Conservation (phyloP, 108 stramenopile species). For the Conticribra guillardii region DNA sequence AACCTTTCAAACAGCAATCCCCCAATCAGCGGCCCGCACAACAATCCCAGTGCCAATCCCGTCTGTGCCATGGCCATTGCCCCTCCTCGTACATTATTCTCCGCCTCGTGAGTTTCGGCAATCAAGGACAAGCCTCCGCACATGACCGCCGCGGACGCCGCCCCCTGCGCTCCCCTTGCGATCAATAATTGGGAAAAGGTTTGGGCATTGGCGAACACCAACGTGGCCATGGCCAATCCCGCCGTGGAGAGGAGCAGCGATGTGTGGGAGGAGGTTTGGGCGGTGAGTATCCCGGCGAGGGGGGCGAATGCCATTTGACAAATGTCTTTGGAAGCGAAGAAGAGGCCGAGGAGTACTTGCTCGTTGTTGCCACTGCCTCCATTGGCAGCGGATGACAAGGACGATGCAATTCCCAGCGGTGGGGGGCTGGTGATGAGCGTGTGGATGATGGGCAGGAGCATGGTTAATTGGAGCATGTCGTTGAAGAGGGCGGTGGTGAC, state of each 20-base stretch:
- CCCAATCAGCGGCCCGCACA: constrained; percentile 36
- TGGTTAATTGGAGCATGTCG: constrained; percentile 44
- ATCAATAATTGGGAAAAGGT: constrained; percentile 31
- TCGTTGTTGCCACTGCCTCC: constrained; percentile 6
- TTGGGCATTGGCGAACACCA: constrained; percentile 34
- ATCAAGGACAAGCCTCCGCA: constrained; percentile 38
- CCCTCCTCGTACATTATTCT: constrained; percentile 18
- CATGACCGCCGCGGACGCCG: constrained; percentile 38
- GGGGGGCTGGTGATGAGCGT: constrained; percentile 38
- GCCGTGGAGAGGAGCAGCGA: constrained; percentile 17
- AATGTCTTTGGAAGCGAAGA: constrained; percentile 42
- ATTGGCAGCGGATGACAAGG: background rate
- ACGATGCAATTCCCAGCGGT: constrained; percentile 27
- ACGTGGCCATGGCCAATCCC: constrained; percentile 31
- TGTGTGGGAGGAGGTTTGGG: constrained; percentile 24
- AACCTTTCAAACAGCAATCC: constrained; percentile 30
- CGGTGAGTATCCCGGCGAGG: constrained; percentile 25
- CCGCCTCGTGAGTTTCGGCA: constrained; percentile 29
- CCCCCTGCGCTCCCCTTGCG: constrained; percentile 35
- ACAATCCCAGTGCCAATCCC: constrained; percentile 24
- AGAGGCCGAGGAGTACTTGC: constrained; percentile 27
- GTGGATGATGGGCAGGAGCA: constrained; percentile 46
- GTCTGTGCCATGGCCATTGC: constrained; percentile 37
- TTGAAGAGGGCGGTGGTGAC: constrained; percentile 45
- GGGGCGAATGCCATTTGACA: constrained; percentile 39